These are phyloP conservation scores for Ceratobasidium sp. DNA, from an alignment of 1,284 basidiomycete species.

Conservation along the genomic window DNA sequence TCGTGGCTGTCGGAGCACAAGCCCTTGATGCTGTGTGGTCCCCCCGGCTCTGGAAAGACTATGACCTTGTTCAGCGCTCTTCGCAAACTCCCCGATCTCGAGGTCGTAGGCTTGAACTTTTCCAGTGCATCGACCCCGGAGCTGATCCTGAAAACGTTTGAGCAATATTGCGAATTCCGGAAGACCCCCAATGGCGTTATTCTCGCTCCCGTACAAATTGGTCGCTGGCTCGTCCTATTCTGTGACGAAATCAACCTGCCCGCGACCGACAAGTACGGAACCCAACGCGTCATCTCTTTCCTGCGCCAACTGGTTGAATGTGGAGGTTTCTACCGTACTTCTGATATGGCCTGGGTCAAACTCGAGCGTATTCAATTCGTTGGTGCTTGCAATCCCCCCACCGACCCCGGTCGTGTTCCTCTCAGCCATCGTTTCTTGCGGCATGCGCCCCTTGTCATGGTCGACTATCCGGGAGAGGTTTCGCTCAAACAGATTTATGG, in stretches of 20 bases:
- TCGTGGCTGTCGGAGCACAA: conserved; percentile 99
- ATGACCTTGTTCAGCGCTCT: conserved; percentile 99
- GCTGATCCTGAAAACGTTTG: conserved; percentile 97
- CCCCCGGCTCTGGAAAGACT: conserved; percentile 98
- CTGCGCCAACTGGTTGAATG: conserved; percentile 95
- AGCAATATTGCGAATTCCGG: conserved; percentile 99
- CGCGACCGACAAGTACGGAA: conserved; percentile 97
- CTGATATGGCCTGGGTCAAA: conserved; percentile 96
- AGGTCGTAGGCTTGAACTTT: conserved; percentile 98
- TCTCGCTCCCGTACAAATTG: conserved; percentile 91
- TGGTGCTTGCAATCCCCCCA: conserved; percentile 98
- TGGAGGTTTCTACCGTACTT: conserved; percentile 93
- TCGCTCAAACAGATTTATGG: conserved; percentile 99
- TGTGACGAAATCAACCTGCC: conserved; percentile 99
- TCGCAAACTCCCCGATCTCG: conserved; percentile 97
- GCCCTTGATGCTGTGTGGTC: conserved; percentile 97
- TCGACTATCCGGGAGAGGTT: conserved; percentile 97
- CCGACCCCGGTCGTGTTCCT: conserved; percentile 99
- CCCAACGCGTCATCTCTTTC: conserved; percentile 98
- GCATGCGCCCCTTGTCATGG: conserved; percentile 99
- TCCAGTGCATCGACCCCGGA: conserved; percentile 99
- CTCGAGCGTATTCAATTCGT: conserved; percentile 99
- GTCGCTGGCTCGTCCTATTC: conserved; percentile 98
- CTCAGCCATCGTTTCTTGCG: conserved; percentile 96
- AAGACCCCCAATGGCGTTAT: conserved; percentile 98